A percentile compares a stretch with the other conserved stretches of the same genome.
Evolutionary conservation across 176 grass and related monocot genomes (phyloP).

Genomic region (Chloris gayana): DNA sequence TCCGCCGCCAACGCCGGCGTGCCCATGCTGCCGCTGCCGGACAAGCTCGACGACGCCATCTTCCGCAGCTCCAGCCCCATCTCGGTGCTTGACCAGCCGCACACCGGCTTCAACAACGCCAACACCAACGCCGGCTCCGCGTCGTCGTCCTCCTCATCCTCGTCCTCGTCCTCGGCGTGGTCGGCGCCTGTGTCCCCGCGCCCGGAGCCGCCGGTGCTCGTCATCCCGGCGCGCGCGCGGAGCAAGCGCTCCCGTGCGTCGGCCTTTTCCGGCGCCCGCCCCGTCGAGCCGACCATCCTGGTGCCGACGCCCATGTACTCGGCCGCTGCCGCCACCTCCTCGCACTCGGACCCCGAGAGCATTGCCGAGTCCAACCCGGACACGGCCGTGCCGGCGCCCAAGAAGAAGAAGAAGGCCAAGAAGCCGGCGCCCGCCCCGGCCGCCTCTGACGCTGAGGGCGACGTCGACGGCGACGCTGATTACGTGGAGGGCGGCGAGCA

Average conservation of each 20-base stretch:
- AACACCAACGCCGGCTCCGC: constrained; percentile 35
- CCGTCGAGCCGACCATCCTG: constrained; percentile 41
- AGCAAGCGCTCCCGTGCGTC: constrained; percentile 84
- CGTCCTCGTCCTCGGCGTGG: constrained; percentile 62
- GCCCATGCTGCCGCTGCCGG: constrained; percentile 38
- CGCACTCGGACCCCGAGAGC: constrained; percentile 61
- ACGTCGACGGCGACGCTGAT: constrained; percentile 33
- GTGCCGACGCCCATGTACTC: constrained; percentile 50
- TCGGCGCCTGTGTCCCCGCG: constrained; percentile 47
- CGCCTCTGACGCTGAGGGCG: constrained; percentile 4
- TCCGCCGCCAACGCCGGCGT: constrained; percentile 31
- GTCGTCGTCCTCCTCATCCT: constrained; percentile 66
- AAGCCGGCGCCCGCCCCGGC: constrained; percentile 32
- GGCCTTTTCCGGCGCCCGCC: constrained; percentile 42
- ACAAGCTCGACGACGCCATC: constrained; percentile 45
- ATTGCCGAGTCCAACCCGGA: constrained; percentile 60
- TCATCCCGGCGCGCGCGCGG: constrained; percentile 69
- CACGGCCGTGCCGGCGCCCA: constrained; percentile 4
- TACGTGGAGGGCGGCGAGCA: constrained; percentile 55
- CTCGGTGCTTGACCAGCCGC: constrained; percentile 66
- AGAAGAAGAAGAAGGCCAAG: constrained; percentile 80
- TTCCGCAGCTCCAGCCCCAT: constrained; percentile 87
- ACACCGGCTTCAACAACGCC: constrained; percentile 41
- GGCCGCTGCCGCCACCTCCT: constrained; percentile 11
- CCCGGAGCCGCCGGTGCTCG: constrained; percentile 52